phyloP scores from a whole-genome alignment of 257 asterid genomes.

The Gardenia jasminoides region DNA sequence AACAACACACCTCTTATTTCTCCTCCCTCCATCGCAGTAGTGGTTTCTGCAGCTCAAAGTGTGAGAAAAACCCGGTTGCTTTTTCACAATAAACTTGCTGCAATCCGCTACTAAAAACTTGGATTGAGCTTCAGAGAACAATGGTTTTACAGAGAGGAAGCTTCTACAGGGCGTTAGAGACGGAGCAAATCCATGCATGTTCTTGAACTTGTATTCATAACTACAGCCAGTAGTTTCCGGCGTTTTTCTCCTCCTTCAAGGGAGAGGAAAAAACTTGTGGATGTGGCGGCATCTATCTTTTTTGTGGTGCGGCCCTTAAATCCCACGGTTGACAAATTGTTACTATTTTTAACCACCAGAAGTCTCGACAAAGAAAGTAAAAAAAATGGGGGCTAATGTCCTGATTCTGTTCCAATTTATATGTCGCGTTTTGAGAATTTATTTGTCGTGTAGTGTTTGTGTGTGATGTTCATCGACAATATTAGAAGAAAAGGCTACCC shows the following conservation, averaged over 20 bases:
- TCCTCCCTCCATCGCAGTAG: conserved; percentile 23
- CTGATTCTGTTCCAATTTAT: too few relatives aligned
- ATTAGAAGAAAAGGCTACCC: too few relatives aligned
- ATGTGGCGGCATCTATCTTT: not conserved
- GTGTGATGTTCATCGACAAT: too few relatives aligned
- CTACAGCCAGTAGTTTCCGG: not conserved
- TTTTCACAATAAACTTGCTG: conserved; percentile 7
- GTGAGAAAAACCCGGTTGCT: conserved; percentile 17
- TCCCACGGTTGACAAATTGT: not conserved
- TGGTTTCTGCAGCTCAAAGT: conserved; percentile 18
- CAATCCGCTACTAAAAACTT: conserved; percentile 28
- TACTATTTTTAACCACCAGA: too few relatives aligned
- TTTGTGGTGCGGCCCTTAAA: not conserved
- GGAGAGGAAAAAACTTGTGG: not conserved
- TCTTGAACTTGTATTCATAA: conserved; percentile 12
- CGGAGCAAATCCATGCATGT: conserved; percentile 9
- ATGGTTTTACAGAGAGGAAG: not conserved
- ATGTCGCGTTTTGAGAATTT: too few relatives aligned
- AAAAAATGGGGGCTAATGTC: too few relatives aligned
- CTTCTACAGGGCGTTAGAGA: conserved; percentile 1
- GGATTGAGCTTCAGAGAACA: not conserved
- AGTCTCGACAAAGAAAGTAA: too few relatives aligned
- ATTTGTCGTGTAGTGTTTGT: too few relatives aligned
- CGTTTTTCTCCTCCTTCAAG: not conserved
- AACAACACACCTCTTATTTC: conserved; percentile 30